Evolutionary conservation across 2,329 filamentous ascomycete species (phyloP), one percentile per base, ranked within the genome.

Genomic region (Hypoxylon sp.): DNA sequence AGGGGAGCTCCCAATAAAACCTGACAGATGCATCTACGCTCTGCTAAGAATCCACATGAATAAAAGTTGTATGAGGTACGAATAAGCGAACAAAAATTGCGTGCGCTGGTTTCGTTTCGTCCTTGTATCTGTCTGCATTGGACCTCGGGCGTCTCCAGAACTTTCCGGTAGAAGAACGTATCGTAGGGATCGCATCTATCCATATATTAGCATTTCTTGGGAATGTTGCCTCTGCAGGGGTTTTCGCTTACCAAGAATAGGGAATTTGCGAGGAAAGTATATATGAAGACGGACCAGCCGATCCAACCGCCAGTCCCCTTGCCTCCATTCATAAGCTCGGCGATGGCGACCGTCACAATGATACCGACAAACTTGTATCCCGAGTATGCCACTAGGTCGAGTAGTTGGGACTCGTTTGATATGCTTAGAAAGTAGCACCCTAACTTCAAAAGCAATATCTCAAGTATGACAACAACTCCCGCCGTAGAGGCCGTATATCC

Each of bases 351-450:
- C 0, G 94, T 98, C 54, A 93, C 87, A 68, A 99, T 99, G 73
- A 98, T 94, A 32, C 95, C 96, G 29, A 99, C 95, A 77, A 99
- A 99, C 81, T 99, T 99, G 84, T 99, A 99, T 19, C 97, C 97
- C 1, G 92, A 95, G 82, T 99, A 99, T 4, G 97, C 97, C 59
- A 99, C 91, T 55, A 99, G 82, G 76, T 99, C 96, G 65, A 98
- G 88, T 57, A 98, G 88, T 79, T 98, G 96, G 15, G 92, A 96
- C 73, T 97, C 93, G 78, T 96, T 97, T 74, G 91, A 97, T 80
- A 99, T 98, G 82, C 89, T 94, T 55, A 99, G 83, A 60, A 99
- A 89, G 78, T 98, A 99, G 80, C 93, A 97, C 57, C 95, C 96
- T 27, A 97, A 85, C 82, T 97, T 97, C 72, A 99, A 84, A 39